These are phyloP conservation scores for Heteromeles arbutifolia DNA, from an alignment of 306 rosid species.

Conservation along the genomic window DNA sequence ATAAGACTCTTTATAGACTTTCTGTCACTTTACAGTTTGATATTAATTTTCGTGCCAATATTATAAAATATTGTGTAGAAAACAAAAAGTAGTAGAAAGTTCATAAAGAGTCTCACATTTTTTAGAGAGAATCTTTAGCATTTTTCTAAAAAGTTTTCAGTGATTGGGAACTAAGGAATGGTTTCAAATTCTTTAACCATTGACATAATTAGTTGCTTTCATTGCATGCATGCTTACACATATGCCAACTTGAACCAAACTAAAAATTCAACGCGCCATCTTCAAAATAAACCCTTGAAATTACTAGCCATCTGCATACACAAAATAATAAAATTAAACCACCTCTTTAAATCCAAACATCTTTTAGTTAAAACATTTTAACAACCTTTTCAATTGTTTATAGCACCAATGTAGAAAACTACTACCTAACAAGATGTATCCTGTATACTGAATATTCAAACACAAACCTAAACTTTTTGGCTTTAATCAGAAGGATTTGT, in stretches of 20 bases:
- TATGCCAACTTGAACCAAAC: background rate
- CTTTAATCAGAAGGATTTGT: background rate
- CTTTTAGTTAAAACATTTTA: background rate
- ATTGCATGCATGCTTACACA: background rate
- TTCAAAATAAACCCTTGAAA: background rate
- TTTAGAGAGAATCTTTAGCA: too few species aligned
- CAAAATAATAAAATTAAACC: background rate
- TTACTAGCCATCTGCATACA: background rate
- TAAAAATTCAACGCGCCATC: background rate
- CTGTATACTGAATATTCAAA: background rate
- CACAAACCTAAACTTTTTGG: background rate
- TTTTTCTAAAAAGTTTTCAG: too few species aligned
- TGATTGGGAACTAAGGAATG: background rate
- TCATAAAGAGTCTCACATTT: too few species aligned
- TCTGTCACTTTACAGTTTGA: too few species aligned
- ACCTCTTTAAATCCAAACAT: background rate
- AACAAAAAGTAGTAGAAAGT: too few species aligned
- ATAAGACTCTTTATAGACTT: too few species aligned
- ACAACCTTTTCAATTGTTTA: background rate
- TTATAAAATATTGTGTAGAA: too few species aligned
- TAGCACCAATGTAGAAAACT: background rate
- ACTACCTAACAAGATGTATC: background rate
- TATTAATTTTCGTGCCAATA: too few species aligned
- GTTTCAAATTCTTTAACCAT: background rate
- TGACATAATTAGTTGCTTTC: background rate